Evolutionary conservation across 371 early-diverging fungal genomes (phyloP).

Genomic region (Haplosporangium sp.): DNA sequence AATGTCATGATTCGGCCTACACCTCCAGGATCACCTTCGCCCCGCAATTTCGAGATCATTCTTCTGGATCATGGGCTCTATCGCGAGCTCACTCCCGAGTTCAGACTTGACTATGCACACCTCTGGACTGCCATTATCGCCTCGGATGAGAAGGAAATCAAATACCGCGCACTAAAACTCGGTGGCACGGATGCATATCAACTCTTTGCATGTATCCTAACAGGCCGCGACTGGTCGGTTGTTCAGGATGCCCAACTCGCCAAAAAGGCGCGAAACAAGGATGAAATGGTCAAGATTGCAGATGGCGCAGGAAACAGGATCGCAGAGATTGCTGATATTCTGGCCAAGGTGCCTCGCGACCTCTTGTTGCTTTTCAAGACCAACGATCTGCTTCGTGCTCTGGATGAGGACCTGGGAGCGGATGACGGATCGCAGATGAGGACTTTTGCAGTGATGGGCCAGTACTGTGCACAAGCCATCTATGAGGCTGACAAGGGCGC

Average conservation of each 20-base stretch:
- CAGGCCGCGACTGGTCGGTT: constrained; percentile 86
- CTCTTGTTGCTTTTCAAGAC: constrained; percentile 90
- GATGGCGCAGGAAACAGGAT: constrained; percentile 64
- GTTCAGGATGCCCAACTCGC: constrained; percentile 62
- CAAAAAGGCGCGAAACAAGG: constrained; percentile 60
- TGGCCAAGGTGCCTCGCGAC: constrained; percentile 82
- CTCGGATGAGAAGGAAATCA: constrained; percentile 79
- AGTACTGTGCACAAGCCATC: constrained; percentile 64
- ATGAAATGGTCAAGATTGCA: constrained; percentile 60
- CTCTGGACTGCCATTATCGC: constrained; percentile 87
- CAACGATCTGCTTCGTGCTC: constrained; percentile 82
- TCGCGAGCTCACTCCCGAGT: constrained; percentile 75
- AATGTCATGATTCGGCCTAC: constrained; percentile 79
- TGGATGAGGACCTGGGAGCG: constrained; percentile 62
- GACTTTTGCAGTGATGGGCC: constrained; percentile 67
- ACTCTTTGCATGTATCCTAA: constrained; percentile 87
- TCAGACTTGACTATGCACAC: constrained; percentile 88
- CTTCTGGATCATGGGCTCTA: constrained; percentile 96
- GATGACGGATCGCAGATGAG: constrained; percentile 55
- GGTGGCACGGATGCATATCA: constrained; percentile 83
- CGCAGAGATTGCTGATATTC: constrained; percentile 78
- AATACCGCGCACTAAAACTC: constrained; percentile 63
- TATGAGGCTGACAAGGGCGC: constrained; percentile 45
- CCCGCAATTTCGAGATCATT: constrained; percentile 87
- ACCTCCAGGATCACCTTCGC: constrained; percentile 57